A percentile compares a stretch with the other conserved stretches of the same genome.
Evolutionary conservation across 2,329 filamentous ascomycete genomes (phyloP).

Genomic region (Epichloe amarillans): DNA sequence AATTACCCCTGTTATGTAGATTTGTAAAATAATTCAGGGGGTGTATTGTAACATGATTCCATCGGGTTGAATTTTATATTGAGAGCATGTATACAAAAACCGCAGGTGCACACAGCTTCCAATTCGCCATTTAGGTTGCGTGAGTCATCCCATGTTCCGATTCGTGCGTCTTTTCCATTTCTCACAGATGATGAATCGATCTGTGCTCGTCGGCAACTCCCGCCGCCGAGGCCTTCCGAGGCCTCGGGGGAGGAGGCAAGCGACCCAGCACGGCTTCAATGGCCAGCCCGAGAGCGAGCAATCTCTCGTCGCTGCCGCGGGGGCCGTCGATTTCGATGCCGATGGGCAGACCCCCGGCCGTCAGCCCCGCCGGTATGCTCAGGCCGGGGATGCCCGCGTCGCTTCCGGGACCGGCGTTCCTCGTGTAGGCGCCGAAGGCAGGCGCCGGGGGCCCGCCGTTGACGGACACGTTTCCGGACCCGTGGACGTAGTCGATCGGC

Average conservation of each 20-base stretch:
- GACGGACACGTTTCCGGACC: constrained; percentile 8
- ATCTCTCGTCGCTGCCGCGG: constrained; percentile 5
- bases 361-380: constrained; percentile 7
- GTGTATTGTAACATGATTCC: too few relatives aligned
- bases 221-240: too few relatives aligned
- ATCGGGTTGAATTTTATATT: too few relatives aligned
- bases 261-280: constrained; percentile 7
- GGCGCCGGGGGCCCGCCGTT: constrained; percentile 8
- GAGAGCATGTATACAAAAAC: too few relatives aligned
- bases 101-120: too few relatives aligned
- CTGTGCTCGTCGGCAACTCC: neutral
- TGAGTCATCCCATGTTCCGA: too few relatives aligned
- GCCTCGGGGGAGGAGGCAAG: constrained; percentile 3
- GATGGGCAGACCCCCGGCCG: constrained; percentile 4
- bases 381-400: constrained; percentile 9
- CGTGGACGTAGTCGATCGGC: constrained; percentile 5
- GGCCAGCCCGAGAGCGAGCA: constrained; percentile 7
- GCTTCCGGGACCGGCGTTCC: constrained; percentile 7
- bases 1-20: too few relatives aligned
- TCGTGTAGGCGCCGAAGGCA: constrained; percentile 6
- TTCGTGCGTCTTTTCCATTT: too few relatives aligned
- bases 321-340: constrained; percentile 10
- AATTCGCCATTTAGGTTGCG: too few relatives aligned
- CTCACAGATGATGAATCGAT: too few relatives aligned
- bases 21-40: too few relatives aligned